Base-by-base conservation (phyloP, 345 rosid genomes). In the Eucalyptus coolabah region DNA sequence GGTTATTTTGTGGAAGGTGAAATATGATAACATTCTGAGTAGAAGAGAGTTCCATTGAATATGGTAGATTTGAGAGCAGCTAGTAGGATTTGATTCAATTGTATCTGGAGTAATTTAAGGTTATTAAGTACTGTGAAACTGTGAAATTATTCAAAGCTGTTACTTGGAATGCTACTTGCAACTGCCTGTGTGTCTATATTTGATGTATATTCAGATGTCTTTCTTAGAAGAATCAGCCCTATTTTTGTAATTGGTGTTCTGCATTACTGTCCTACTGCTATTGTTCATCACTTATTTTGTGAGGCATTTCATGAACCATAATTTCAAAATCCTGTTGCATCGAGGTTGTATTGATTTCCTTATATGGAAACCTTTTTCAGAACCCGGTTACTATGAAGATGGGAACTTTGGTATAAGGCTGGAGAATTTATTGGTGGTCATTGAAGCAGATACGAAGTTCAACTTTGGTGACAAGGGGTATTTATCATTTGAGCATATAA, bases 321-420 rank as follows among this genome's bases (percentile, higher is more conserved):
- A 32, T 67, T 67, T 67, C 42, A 67, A 32, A 67, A 67, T 32
- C 80, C 23, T 67, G 12, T 32, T n/a, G 40, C 80, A 67, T 32
- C 80, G 11, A 16, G 37, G 87, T 86, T n/a, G 53, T 8, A 51
- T 86, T 32, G 80, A 67, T 67, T 32, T 67, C 80, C 91, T 67
- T 8, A 67, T 19, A 37, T 77, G 28, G 45, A 72, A 23, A 81
- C 83, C 49, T 92, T 89, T 51, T 90, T 82, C 95, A 95, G 99
- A 97, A 91, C 99, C 99, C 82, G 99, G 99, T 88, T 97, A 97
- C 93, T 97, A 97, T 67, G 99, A 97, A 91, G 99, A 97, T 87
- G 99, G 99, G 77, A 95, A 92, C 93, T 98, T 98, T 89, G 99
- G 99, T 86, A 94, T 98, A 90, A 93, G 99, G 91, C 90, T 98